phyloP scores from a whole-genome alignment of 2,329 filamentous ascomycete genomes.

The Coniochaeta hoffmannii region DNA sequence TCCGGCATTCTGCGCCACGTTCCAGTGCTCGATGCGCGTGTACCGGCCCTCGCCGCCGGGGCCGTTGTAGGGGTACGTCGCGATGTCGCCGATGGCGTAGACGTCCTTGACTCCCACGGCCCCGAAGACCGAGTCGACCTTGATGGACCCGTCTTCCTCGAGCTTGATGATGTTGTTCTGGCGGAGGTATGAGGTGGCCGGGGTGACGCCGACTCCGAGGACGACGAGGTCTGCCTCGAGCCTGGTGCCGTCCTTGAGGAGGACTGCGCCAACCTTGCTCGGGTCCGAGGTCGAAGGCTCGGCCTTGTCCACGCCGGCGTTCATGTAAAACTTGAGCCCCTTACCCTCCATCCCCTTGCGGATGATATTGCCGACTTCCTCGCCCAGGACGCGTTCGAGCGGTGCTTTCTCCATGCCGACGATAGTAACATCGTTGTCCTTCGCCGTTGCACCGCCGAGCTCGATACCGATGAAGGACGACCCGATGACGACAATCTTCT shows the following conservation, averaged over 20 bases:
- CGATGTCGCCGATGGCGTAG: slow-evolving; percentile 92
- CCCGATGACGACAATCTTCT: slow-evolving; percentile 88
- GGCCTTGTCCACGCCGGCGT: slow-evolving; percentile 75
- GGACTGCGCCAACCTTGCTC: slow-evolving; percentile 69
- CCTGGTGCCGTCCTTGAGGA: slow-evolving; percentile 77
- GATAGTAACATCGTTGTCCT: slow-evolving; percentile 77
- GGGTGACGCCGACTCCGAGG: slow-evolving; percentile 80
- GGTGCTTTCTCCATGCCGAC: slow-evolving; percentile 84
- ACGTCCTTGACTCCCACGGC: slow-evolving; percentile 73
- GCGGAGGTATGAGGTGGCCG: slow-evolving; percentile 75
- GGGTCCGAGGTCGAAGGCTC: slow-evolving; percentile 60
- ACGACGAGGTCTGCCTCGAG: slow-evolving; percentile 86
- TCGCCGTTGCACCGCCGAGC: slow-evolving; percentile 74
- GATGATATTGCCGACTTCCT: slow-evolving; percentile 72
- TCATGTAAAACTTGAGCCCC: slow-evolving; percentile 83
- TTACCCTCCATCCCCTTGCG: slow-evolving; percentile 73
- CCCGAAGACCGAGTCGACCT: slow-evolving; percentile 71
- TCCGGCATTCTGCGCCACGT: slow-evolving; percentile 91
- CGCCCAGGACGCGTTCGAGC: slow-evolving; percentile 79
- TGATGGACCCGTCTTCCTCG: slow-evolving; percentile 77
- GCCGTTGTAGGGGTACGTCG: slow-evolving; percentile 88
- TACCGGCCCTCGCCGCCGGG: slow-evolving; percentile 69
- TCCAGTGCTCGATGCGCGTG: slow-evolving; percentile 94
- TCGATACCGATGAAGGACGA: slow-evolving; percentile 98
- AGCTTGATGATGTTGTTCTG: slow-evolving; percentile 63